These are phyloP conservation scores for Scutellaria barbata DNA, from an alignment of 257 asterid species.

Conservation along the genomic window DNA sequence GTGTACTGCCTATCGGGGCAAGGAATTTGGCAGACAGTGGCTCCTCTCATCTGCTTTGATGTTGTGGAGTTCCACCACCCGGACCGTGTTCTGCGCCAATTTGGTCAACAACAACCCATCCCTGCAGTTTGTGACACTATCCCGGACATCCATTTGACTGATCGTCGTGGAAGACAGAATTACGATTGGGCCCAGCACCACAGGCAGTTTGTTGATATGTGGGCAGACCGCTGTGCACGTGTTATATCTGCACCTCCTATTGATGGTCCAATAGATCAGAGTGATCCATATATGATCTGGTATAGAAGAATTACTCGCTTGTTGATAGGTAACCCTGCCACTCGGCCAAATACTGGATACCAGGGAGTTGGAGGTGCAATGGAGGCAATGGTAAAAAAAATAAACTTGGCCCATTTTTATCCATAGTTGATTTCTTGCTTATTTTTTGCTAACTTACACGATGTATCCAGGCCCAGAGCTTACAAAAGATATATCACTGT, in stretches of 20 bases:
- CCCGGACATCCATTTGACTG: conserved; percentile 72
- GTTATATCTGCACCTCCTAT: conserved; percentile 49
- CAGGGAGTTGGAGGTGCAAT: conserved; percentile 65
- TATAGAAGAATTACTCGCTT: conserved; percentile 64
- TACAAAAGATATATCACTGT: conserved; percentile 68
- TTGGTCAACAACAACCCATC: conserved; percentile 68
- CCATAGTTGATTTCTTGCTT: conserved; percentile 20
- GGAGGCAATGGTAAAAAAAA: conserved; percentile 62
- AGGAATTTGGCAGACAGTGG: conserved; percentile 66
- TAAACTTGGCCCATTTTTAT: conserved; percentile 10
- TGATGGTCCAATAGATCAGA: conserved; percentile 60
- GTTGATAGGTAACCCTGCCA: conserved; percentile 75
- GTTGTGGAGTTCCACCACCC: conserved; percentile 82
- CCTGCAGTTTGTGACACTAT: conserved; percentile 70
- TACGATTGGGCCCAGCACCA: conserved; percentile 86
- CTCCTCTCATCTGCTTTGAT: conserved; percentile 82
- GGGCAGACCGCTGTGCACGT: conserved; percentile 60
- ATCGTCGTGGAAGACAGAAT: conserved; percentile 82
- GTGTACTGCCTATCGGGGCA: conserved; percentile 69
- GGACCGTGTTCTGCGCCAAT: conserved; percentile 76
- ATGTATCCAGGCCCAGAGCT: conserved; percentile 69
- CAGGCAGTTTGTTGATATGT: conserved; percentile 69
- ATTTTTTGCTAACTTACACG: conserved; percentile 9
- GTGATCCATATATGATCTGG: conserved; percentile 76
- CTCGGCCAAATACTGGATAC: conserved; percentile 60